phyloP scores from a whole-genome alignment of 2,329 filamentous ascomycete species.

The Zymoseptoria brevis region DNA sequence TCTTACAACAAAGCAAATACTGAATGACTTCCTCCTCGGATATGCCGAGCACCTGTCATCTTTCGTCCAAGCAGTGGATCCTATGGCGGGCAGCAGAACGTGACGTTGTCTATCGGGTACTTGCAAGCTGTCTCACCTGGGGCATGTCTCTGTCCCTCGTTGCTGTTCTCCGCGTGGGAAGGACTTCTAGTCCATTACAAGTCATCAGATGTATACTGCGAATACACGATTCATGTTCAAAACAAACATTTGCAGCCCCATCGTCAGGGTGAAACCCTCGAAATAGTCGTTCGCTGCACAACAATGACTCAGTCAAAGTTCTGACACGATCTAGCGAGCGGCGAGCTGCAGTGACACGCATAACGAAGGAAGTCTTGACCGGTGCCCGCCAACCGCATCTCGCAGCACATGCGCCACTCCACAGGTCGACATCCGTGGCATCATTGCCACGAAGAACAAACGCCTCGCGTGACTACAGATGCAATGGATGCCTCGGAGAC shows the following conservation, averaged over 20 bases:
- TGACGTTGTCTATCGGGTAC: neutral
- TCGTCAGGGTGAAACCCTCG: neutral
- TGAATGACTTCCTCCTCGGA: neutral
- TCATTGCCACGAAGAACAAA: neutral
- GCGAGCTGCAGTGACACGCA: conserved; percentile 14
- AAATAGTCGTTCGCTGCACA: neutral
- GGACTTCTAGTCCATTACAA: neutral
- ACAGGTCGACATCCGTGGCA: neutral
- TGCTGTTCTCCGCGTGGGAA: neutral
- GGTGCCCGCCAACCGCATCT: conserved; percentile 1
- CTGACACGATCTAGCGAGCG: conserved; percentile 3
- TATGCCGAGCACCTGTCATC: neutral
- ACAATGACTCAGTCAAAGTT: neutral
- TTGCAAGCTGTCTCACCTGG: neutral
- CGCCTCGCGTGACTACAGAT: neutral
- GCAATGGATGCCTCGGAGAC: neutral
- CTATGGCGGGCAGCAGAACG: neutral
- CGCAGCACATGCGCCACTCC: conserved; percentile 5
- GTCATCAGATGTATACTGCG: neutral
- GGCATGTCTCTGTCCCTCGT: neutral
- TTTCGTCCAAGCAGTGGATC: neutral
- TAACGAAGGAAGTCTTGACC: conserved; percentile 8
- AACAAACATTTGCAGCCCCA: neutral
- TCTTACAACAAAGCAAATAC: neutral
- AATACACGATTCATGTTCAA: neutral